Evolutionary conservation across 768 basidiomycete genomes (phyloP).

Genomic region (Phlegmacium glaucopus): DNA sequence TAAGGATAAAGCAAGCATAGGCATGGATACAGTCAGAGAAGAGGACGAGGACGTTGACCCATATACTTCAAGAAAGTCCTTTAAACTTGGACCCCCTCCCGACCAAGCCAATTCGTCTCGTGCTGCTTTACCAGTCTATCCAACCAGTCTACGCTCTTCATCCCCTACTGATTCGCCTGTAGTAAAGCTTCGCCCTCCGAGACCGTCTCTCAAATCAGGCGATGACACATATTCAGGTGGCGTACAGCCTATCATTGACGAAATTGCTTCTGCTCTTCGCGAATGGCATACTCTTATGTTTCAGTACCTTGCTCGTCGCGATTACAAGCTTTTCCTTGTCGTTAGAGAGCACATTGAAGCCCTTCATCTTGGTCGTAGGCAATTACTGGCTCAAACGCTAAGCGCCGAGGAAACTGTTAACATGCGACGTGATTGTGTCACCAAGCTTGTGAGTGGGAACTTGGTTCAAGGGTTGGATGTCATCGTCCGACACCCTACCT

Average conservation of each 20-base stretch:
- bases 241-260: constrained; percentile 89
- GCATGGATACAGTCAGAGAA: constrained; percentile 59
- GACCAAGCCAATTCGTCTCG: constrained; percentile 74
- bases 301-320: constrained; percentile 82
- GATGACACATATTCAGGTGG: constrained; percentile 88
- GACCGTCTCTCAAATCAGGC: constrained; percentile 92
- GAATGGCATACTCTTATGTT: constrained; percentile 96
- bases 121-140: constrained; percentile 69
- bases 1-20: constrained; percentile 38
- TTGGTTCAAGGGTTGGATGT: constrained; percentile 90
- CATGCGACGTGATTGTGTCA: constrained; percentile 84
- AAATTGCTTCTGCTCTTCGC: constrained; percentile 92
- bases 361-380: constrained; percentile 87
- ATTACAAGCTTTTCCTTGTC: constrained; percentile 84
- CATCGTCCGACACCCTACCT: constrained; percentile 92
- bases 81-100: constrained; percentile 69
- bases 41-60: constrained; percentile 53
- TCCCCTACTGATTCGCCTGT: constrained; percentile 63
- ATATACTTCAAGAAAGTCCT: constrained; percentile 49
- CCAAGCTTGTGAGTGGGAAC: constrained; percentile 83
- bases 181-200: constrained; percentile 76
- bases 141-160: constrained; percentile 71
- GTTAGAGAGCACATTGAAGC: constrained; percentile 90
- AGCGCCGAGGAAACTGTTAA: constrained; percentile 82
- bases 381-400: constrained; percentile 83